phyloP scores from a whole-genome alignment of 345 rosid species.

The Trapa incisa region DNA sequence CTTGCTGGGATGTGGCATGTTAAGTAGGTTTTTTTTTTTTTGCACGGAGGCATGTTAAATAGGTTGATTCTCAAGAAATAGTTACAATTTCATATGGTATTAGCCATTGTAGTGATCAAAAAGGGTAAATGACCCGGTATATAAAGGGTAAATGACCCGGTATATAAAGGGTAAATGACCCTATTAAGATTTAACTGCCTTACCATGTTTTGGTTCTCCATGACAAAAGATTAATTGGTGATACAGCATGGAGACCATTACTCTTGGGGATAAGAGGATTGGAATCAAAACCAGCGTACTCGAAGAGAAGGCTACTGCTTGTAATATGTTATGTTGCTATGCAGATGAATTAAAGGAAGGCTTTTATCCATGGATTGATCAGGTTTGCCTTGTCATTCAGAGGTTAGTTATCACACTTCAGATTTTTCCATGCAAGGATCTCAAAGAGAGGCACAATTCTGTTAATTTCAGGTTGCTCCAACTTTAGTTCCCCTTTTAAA shows the following conservation, averaged over 20 bases:
- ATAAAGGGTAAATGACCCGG: too few relatives aligned
- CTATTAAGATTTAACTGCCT: background rate
- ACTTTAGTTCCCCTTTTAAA: slow-evolving; percentile 90
- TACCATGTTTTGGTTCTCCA: too few relatives aligned
- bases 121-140: too few relatives aligned
- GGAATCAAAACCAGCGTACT: slow-evolving; percentile 97
- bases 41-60: too few relatives aligned
- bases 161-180: too few relatives aligned
- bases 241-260: slow-evolving; percentile 97
- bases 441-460: background rate
- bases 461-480: slow-evolving; percentile 68
- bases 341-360: slow-evolving; percentile 99
- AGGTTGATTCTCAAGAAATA: background rate
- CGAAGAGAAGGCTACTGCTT: slow-evolving; percentile 98
- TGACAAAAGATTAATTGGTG: background rate
- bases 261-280: slow-evolving; percentile 96
- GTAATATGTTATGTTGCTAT: slow-evolving; percentile 98
- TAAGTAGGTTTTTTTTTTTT: background rate
- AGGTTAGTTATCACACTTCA: slow-evolving; percentile 3
- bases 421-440: background rate
- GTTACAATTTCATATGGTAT: background rate
- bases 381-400: slow-evolving; percentile 31
- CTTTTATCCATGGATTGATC: slow-evolving; percentile 97
- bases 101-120: background rate
- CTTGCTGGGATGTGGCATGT: background rate